Evolutionary conservation across 1,139 yeast species (phyloP), one percentile per base, ranked within the genome.

Genomic region (Sugiyamaella japonica): DNA sequence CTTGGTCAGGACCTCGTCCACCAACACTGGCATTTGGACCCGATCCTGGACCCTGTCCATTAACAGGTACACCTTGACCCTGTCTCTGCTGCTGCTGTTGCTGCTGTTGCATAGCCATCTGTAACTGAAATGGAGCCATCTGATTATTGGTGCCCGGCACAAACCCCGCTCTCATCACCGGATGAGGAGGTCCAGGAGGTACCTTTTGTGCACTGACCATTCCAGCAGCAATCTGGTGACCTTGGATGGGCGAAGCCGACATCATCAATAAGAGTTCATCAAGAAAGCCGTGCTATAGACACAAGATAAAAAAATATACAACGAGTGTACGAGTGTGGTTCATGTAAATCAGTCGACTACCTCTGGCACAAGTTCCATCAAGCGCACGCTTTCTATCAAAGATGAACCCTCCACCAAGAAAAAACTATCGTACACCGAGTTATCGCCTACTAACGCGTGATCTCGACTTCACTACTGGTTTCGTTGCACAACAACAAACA

Each of bases 201-300:
- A 47, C 50, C 39, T 56, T 62, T 56, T n/a, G 62, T 15, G 45
- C 53, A 40, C 60, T 56, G 12, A 53, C 60, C 43, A 58, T 60
- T n/a, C 58, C 59, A 15, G 61, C 58, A 23, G 64, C 59, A 41
- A 55, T 46, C 54, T 59, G 64, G 43, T 61, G 63, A 34, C 61
- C 60, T 53, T 61, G 64, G 39, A 61, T 54, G 17, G 64, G 64
- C 52, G 64, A 61, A 16, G 63, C 64, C 12, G 64, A 61, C 64
- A 61, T 61, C 55, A 47, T 47, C 50, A 47, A 47, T 28, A 47
- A 28, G 38, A 38, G 50, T 47, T 39, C 50, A 47, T 47, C 25
- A 44, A 44, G 13, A 23, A 13, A 9, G n/a, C 34, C 7, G 17
- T 13, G n/a, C 16, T 36, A 13, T n/a, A 13, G 17, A 10, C 3